Conservation (phyloP, 257 asterid species). For the Avicennia marina region DNA sequence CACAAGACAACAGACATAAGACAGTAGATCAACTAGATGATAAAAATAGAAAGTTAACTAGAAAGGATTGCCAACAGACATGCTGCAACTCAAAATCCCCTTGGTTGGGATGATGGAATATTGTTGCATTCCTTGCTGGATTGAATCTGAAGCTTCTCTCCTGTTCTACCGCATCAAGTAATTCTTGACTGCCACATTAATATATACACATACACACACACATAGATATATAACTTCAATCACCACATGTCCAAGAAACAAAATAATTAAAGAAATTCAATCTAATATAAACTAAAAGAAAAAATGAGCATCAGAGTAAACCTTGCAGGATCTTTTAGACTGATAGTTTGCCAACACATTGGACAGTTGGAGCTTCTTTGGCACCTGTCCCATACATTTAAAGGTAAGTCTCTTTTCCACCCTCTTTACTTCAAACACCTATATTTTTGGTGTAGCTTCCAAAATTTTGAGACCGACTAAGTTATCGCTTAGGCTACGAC, state of each 20-base stretch:
- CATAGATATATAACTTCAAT: neutral
- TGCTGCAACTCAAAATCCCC: conserved; percentile 75
- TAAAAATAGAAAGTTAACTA: neutral
- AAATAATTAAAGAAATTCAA: conserved; percentile 1
- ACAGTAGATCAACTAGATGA: neutral
- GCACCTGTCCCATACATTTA: conserved; percentile 52
- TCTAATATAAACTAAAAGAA: conserved; percentile 6
- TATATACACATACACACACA: neutral
- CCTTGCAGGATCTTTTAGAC: conserved; percentile 84
- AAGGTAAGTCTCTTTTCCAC: conserved; percentile 14
- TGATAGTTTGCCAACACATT: conserved; percentile 90
- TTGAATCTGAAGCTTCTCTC: conserved; percentile 60
- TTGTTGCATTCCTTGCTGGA: conserved; percentile 59
- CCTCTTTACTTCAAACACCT: conserved; percentile 6
- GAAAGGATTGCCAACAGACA: conserved; percentile 38
- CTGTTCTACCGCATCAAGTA: conserved; percentile 78
- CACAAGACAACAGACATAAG: conserved; percentile 13
- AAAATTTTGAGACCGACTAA: no score
- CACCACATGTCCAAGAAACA: conserved; percentile 9
- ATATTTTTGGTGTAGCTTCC: no score
- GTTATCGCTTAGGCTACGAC: no score
- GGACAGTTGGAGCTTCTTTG: conserved; percentile 97
- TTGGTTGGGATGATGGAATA: conserved; percentile 71
- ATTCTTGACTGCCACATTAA: conserved; percentile 68
- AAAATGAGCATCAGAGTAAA: conserved; percentile 20